Evolutionary conservation across 2,329 filamentous ascomycete genomes (phyloP).

Genomic region (Ceratocystis smalleyi): DNA sequence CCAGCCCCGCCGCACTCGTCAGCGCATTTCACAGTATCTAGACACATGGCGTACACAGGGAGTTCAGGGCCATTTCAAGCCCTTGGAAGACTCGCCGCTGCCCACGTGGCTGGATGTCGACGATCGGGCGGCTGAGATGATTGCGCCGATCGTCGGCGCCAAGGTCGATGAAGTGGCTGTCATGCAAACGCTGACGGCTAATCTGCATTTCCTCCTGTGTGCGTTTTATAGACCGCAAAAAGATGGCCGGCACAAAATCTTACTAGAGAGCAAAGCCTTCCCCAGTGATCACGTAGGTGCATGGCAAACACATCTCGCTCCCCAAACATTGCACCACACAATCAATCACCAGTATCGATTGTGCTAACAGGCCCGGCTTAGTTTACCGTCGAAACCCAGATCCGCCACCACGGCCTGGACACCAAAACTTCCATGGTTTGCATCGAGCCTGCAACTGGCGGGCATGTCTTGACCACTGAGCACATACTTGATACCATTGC

Average conservation of each 20-base stretch:
- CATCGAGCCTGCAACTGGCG: constrained; percentile 41
- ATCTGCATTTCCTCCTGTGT: constrained; percentile 64
- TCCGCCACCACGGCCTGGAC: constrained; percentile 49
- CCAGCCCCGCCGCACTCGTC: constrained; percentile 49
- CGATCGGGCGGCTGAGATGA: constrained; percentile 48
- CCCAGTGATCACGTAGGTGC: constrained; percentile 58
- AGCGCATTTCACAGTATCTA: constrained; percentile 51
- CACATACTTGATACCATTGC: constrained; percentile 60
- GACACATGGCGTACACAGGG: constrained; percentile 66
- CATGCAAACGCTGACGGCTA: constrained; percentile 70
- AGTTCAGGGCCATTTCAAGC: constrained; percentile 64
- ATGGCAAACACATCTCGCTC: background rate
- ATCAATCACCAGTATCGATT: background rate
- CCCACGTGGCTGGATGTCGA: constrained; percentile 61
- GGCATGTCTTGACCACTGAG: constrained; percentile 51
- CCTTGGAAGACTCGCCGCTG: constrained; percentile 48
- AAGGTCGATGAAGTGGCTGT: constrained; percentile 54
- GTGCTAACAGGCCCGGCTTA: constrained; percentile 22
- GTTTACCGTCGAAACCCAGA: constrained; percentile 67
- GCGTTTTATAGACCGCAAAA: constrained; percentile 58
- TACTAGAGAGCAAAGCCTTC: constrained; percentile 71
- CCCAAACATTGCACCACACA: background rate
- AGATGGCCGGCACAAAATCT: constrained; percentile 48
- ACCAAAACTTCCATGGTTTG: constrained; percentile 52
- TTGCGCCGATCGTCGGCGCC: constrained; percentile 56